These are phyloP conservation scores for Plasmopara halstedii DNA, from an alignment of 352 stramenopile species.

Conservation along the genomic window DNA sequence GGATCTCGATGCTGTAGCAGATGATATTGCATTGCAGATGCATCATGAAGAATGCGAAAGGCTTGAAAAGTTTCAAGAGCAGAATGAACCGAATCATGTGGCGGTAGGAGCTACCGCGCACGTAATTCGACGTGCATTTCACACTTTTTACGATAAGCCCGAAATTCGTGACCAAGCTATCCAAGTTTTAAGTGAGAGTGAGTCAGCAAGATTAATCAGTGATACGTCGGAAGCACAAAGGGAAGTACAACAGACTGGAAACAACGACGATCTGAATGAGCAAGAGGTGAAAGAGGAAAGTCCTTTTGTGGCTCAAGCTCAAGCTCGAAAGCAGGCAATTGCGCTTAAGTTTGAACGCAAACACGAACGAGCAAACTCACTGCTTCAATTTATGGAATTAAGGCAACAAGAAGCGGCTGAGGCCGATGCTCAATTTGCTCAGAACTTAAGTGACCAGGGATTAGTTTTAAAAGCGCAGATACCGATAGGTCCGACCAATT, in stretches of 20 bases:
- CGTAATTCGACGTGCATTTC: conserved; percentile 69
- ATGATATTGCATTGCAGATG: not conserved
- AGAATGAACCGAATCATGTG: conserved; percentile 50
- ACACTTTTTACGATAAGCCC: conserved; percentile 33
- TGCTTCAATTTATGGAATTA: conserved; percentile 48
- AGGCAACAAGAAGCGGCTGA: conserved; percentile 33
- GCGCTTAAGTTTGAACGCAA: conserved; percentile 20
- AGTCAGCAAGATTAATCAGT: not conserved
- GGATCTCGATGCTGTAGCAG: not conserved
- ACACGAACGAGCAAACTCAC: conserved; percentile 17
- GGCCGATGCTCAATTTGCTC: conserved; percentile 33
- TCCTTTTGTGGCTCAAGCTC: conserved; percentile 30
- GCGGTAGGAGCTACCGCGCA: conserved; percentile 64
- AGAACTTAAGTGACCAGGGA: conserved; percentile 38
- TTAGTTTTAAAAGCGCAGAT: conserved; percentile 73
- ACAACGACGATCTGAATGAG: not conserved
- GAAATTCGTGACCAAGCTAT: not conserved
- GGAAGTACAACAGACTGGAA: not conserved
- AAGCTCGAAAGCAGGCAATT: conserved; percentile 32
- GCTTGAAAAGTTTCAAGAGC: conserved; percentile 7
- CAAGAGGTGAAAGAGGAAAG: conserved; percentile 1
- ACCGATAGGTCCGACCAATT: conserved; percentile 52
- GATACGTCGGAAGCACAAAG: not conserved
- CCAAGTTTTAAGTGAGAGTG: not conserved
- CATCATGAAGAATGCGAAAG: not conserved